Conservation (phyloP, 1,139 yeast species). For the Pichia sp. region DNA sequence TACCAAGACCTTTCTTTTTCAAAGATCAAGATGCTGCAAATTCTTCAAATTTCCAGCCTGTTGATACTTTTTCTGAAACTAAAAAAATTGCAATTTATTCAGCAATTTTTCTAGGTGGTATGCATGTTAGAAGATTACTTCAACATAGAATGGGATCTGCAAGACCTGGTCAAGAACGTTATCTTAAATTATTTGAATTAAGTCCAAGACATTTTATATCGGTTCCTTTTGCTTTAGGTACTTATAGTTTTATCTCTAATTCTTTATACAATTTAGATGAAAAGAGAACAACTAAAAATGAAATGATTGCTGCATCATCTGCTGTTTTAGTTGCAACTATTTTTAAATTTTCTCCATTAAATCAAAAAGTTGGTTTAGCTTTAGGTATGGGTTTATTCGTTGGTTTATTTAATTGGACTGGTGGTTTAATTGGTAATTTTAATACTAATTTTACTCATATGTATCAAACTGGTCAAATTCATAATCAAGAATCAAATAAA, state of each 20-base stretch:
- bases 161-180: constrained; percentile 32
- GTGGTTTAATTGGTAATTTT: constrained; percentile 30
- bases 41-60: constrained; percentile 33
- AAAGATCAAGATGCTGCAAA: constrained; percentile 15
- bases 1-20: constrained; percentile 28
- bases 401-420: constrained; percentile 39
- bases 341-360: constrained; percentile 28
- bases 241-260: constrained; percentile 28
- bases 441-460: constrained; percentile 25
- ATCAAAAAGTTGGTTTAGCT: constrained; percentile 42
- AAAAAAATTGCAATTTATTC: constrained; percentile 37
- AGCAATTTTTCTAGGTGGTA: constrained; percentile 30
- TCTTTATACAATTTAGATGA: constrained; percentile 29
- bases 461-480: constrained; percentile 21
- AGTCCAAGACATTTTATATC: constrained; percentile 28
- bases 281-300: constrained; percentile 35
- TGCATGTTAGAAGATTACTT: constrained; percentile 31
- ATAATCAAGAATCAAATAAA: constrained; percentile 26
- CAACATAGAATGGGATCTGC: constrained; percentile 32
- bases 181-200: constrained; percentile 28
- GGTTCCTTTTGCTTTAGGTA: constrained; percentile 29
- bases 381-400: constrained; percentile 26
- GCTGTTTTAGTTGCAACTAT: constrained; percentile 35
- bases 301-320: constrained; percentile 44
- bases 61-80: constrained; percentile 40